phyloP scores from a whole-genome alignment of 139 green algal genomes.

The Chlorella sp. region DNA sequence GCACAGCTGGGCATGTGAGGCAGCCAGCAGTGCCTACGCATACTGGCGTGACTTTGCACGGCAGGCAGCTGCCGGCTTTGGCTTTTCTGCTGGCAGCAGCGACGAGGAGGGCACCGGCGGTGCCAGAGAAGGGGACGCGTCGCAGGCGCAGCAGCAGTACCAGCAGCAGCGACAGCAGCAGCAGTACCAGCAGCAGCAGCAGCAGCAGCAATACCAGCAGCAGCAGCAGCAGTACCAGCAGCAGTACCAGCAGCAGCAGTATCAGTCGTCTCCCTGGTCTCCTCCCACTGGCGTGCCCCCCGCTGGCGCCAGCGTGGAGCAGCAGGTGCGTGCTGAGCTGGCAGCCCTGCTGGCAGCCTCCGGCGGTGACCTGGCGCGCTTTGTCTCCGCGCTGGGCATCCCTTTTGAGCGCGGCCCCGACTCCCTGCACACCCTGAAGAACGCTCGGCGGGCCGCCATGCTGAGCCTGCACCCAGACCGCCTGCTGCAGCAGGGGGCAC shows the following conservation, averaged over 20 bases:
- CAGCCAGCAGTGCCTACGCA: background rate
- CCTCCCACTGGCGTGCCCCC: background rate
- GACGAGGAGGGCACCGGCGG: background rate
- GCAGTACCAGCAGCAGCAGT: slow-evolving; percentile 1
- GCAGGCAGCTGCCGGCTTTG: background rate
- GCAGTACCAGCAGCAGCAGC: background rate
- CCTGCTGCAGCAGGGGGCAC: background rate
- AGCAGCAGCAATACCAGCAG: background rate
- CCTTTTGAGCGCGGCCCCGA: background rate
- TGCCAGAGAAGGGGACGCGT: background rate
- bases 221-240: slow-evolving; percentile 1
- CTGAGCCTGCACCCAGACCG: slow-evolving; percentile 27
- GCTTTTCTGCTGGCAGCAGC: background rate
- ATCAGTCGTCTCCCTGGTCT: background rate
- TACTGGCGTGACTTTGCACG: slow-evolving; percentile 9
- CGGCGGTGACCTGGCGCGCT: slow-evolving; percentile 19
- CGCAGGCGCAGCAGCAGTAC: background rate
- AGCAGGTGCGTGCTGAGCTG: slow-evolving; percentile 15
- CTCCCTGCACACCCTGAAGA: background rate
- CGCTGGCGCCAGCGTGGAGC: slow-evolving; percentile 9
- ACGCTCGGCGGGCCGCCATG: slow-evolving; percentile 6
- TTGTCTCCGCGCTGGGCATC: slow-evolving; percentile 20
- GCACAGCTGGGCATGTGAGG: background rate
- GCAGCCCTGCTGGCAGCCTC: background rate
- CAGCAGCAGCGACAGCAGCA: background rate